These are phyloP conservation scores for Colletotrichum musicola DNA, from an alignment of 2,329 filamentous ascomycete genomes.

Conservation along the genomic window DNA sequence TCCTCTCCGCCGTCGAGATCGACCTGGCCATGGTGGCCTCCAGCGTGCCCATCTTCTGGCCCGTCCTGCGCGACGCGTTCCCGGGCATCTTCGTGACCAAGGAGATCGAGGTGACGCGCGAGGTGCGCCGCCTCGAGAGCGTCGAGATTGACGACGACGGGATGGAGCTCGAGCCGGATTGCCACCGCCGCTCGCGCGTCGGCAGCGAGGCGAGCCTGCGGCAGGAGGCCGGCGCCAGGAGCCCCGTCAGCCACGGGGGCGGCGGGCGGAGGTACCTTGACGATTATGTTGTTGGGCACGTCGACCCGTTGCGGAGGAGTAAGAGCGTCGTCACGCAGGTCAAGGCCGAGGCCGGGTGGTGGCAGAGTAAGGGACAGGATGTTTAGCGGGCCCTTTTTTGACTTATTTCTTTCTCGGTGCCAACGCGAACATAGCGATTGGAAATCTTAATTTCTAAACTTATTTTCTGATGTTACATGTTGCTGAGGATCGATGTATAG, in stretches of 20 bases:
- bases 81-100: slow-evolving; percentile 38
- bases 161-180: slow-evolving; percentile 23
- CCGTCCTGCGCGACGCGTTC: slow-evolving; percentile 64
- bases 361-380: background rate
- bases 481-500: no score
- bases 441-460: no score
- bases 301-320: slow-evolving; percentile 25
- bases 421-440: no score
- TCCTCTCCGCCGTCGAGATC: slow-evolving; percentile 41
- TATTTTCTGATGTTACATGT: no score
- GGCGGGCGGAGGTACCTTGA: slow-evolving; percentile 8
- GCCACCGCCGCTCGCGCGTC: slow-evolving; percentile 23
- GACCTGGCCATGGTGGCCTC: slow-evolving; percentile 52
- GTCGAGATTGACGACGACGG: slow-evolving; percentile 30
- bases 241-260: no score
- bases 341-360: slow-evolving; percentile 21
- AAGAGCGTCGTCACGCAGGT: slow-evolving; percentile 28
- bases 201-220: slow-evolving; percentile 38
- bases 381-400: no score
- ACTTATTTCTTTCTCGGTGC: no score
- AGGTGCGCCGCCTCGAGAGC: slow-evolving; percentile 27
- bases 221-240: slow-evolving; percentile 5
- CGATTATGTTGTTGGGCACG: slow-evolving; percentile 18
- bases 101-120: slow-evolving; percentile 31
- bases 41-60: slow-evolving; percentile 84